phyloP scores from a whole-genome alignment of 2,329 filamentous ascomycete genomes.

The Paraphoma sp. region DNA sequence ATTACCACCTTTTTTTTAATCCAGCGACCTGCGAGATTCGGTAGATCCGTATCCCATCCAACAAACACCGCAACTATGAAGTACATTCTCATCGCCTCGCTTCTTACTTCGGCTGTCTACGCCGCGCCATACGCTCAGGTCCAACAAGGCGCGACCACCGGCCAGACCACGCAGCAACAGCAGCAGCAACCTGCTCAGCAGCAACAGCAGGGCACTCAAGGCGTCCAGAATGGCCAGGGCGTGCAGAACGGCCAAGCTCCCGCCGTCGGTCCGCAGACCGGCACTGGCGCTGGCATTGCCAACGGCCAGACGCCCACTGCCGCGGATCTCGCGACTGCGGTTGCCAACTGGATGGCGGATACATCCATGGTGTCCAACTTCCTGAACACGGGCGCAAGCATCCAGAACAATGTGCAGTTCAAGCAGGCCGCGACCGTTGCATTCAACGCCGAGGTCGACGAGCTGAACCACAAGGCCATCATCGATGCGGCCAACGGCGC shows the following conservation, averaged over 20 bases:
- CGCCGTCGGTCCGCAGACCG: slow-evolving; percentile 14
- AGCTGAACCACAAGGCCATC: slow-evolving; percentile 48
- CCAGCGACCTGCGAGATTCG: slow-evolving; percentile 1
- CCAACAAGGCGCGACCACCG: slow-evolving; percentile 22
- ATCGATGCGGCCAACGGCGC: slow-evolving; percentile 38
- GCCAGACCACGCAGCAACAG: slow-evolving; percentile 11
- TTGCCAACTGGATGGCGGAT: slow-evolving; percentile 47
- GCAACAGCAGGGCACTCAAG: slow-evolving; percentile 4
- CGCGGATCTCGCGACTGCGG: slow-evolving; percentile 41
- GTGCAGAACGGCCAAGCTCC: slow-evolving; percentile 11
- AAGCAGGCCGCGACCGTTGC: slow-evolving; percentile 46
- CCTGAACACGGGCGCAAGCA: slow-evolving; percentile 41
- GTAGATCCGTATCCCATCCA: slow-evolving; percentile 20
- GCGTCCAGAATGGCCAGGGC: slow-evolving; percentile 13
- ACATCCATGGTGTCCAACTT: slow-evolving; percentile 49
- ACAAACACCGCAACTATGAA: slow-evolving; percentile 37
- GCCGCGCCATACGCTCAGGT: slow-evolving; percentile 39
- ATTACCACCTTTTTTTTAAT: not conserved
- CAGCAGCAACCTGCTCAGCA: slow-evolving; percentile 1
- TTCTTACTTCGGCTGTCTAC: slow-evolving; percentile 39
- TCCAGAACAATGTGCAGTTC: slow-evolving; percentile 44
- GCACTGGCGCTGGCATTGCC: slow-evolving; percentile 21
- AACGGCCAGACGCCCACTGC: slow-evolving; percentile 35
- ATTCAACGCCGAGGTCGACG: slow-evolving; percentile 48
- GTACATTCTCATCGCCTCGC: slow-evolving; percentile 44